These are phyloP conservation scores for Rhazya stricta DNA, from an alignment of 257 asterid species.

Conservation along the genomic window DNA sequence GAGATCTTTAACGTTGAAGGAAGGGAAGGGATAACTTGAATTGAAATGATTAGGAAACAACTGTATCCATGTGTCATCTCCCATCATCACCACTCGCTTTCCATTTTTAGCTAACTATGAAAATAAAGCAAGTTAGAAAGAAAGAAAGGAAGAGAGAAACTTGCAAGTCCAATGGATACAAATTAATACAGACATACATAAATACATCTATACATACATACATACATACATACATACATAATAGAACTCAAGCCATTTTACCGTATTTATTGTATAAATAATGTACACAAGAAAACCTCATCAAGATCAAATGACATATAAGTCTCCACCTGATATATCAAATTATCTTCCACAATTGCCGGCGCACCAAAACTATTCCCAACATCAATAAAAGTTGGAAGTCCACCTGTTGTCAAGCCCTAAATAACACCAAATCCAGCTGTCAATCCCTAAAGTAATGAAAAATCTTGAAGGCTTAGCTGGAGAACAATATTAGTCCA, in stretches of 20 bases:
- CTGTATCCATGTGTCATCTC: conserved; percentile 96
- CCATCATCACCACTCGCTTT: conserved; percentile 94
- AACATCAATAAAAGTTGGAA: conserved; percentile 95
- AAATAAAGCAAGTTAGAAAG: neutral
- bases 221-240: neutral
- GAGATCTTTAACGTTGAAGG: conserved; percentile 95
- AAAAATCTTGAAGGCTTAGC: neutral
- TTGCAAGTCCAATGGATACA: conserved; percentile 5
- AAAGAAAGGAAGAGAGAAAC: neutral
- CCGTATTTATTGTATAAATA: neutral
- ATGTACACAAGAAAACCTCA: conserved; percentile 1
- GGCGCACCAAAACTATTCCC: conserved; percentile 99
- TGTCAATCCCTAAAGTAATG: neutral
- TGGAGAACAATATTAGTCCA: neutral
- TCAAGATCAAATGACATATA: conserved; percentile 1
- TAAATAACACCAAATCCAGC: conserved; percentile 23
- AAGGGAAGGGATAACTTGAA: conserved; percentile 76
- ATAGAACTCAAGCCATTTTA: neutral
- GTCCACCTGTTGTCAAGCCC: conserved; percentile 99
- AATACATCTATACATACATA: too few relatives aligned
- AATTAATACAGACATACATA: neutral
- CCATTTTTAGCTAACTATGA: conserved; percentile 79
- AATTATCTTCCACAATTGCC: conserved; percentile 89
- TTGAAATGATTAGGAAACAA: conserved; percentile 81
- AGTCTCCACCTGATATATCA: conserved; percentile 64